Base-by-base conservation (phyloP, 345 rosid genomes). In the Iberis pinnata region DNA sequence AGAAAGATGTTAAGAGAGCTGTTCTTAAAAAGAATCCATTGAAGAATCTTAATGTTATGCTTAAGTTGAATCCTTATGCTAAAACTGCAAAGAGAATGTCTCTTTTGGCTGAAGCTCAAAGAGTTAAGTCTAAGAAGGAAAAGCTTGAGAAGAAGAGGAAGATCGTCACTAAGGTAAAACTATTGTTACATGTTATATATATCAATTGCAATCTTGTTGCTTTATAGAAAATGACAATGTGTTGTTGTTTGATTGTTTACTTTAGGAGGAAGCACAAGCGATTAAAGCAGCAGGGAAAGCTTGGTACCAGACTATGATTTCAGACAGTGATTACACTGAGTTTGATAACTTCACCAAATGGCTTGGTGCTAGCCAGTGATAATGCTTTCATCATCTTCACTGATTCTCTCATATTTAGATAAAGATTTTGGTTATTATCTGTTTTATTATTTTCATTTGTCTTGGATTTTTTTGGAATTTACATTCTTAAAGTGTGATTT, bases 1-100 rank as follows among this genome's bases (percentile, higher is more conserved):
- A 88, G 73, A 77, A 60, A 68, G 87, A 71, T 24, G 68, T 63
- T 0, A 85, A 81, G 81, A 81, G 96, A 45, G 85, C 97, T 14
- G 68, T 86, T 2, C 14, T 85, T 66, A 92, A 92, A 86, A 92
- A 92, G 80, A 92, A 92, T 39, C 99, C 99, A 8, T 51, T 92
- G 55, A 92, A 86, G 95, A 88, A 92, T 29, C 58, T 85, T 37
- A 83, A 85, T 61, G 77, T 73, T 1, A 79, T 92, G 99, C 46
- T 92, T 41, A 88, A 74, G 77, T 61, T 92, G 45, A 92, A 92
- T 49, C 99, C 97, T 0, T 92, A 88, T 63, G 98, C 98, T 0
- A 92, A 88, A 81, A 86, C 99, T 8, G 97, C 99, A 0, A 77
- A 71, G 84, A 81, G 99, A 71, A 92, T 85, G 99, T 60, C 99